Evolutionary conservation across 495 filamentous ascomycete species (phyloP), one percentile per base, ranked within the genome.

Genomic region (Trichoderma parareesei): DNA sequence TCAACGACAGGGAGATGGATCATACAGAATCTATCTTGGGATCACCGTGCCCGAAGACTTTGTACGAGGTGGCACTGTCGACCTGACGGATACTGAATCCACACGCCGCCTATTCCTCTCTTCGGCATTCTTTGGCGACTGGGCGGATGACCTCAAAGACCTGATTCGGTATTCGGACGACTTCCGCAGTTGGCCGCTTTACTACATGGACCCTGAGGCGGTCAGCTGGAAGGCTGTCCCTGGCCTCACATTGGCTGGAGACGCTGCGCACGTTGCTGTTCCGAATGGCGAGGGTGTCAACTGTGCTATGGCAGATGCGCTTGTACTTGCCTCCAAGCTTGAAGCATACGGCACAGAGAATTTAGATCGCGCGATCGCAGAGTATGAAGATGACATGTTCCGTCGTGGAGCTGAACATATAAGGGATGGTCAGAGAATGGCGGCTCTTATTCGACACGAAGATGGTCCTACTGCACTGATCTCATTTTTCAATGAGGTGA

Each of bases 191-290:
- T 76, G 74, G 74, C 67, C 72, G 18, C 68, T 74, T 27, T 71
- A 72, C 64, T 65, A 53, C 44, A 64, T 75, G 11, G 35, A 60
- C 5, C 18, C 67, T 14, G 65, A 71, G 4, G 60, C 65, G 16
- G 18, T 71, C 66, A 61, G 37, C 43, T 76, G 73, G 74, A 67
- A 66, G 44, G 60, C 64, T 35, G 70, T 71, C n/a, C 63, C 70
- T n/a, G 75, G 78, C 13, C 67, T 81, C 2, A 84, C 83, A 2
- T 67, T 87, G 1, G 69, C 84, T 33, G 85, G 85, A 5, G 86
- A 89, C 72, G 85, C 86, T 2, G 85, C 85, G 5, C 83, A 88
- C 69, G 48, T 77, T 3, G 40, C 69, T 18, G 64, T 69, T 5
- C 66, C 73, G 13, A 69, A 66, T 33, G 75, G 75, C 33, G 75